These are phyloP conservation scores for Mortierella sp. DNA, from an alignment of 371 early-diverging fungal species.

Conservation along the genomic window DNA sequence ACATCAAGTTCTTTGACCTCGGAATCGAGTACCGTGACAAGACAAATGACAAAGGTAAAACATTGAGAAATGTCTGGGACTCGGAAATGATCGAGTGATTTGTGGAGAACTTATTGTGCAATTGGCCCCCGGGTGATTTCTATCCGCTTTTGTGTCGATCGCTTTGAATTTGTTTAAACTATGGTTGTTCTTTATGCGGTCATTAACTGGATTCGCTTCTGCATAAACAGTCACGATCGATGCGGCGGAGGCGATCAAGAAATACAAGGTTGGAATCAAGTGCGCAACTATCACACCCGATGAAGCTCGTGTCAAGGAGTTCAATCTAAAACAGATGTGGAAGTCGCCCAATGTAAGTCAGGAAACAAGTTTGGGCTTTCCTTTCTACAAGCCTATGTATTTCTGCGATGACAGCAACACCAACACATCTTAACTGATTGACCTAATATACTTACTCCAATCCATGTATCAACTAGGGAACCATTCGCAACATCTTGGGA, in stretches of 20 bases:
- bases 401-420: not conserved
- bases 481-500: constrained; percentile 93
- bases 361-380: not conserved
- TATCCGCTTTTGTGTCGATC: too few relatives aligned
- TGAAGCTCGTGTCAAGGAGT: constrained; percentile 92
- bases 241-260: constrained; percentile 93
- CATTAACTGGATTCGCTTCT: constrained; percentile 1
- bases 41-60: constrained; percentile 58
- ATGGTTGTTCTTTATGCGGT: not conserved
- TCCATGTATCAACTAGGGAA: constrained; percentile 61
- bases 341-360: constrained; percentile 86
- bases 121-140: too few relatives aligned
- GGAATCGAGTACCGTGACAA: constrained; percentile 91
- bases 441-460: not conserved
- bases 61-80: too few relatives aligned
- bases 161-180: not conserved
- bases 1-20: constrained; percentile 94
- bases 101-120: not conserved
- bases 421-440: not conserved
- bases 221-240: constrained; percentile 81
- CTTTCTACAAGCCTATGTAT: too few relatives aligned
- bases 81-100: not conserved
- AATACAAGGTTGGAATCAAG: constrained; percentile 96
- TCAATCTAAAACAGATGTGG: constrained; percentile 95
- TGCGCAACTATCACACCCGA: constrained; percentile 98